Evolutionary conservation across 495 filamentous ascomycete genomes (phyloP).

Genomic region (Podospora bellae-mahoneyi): DNA sequence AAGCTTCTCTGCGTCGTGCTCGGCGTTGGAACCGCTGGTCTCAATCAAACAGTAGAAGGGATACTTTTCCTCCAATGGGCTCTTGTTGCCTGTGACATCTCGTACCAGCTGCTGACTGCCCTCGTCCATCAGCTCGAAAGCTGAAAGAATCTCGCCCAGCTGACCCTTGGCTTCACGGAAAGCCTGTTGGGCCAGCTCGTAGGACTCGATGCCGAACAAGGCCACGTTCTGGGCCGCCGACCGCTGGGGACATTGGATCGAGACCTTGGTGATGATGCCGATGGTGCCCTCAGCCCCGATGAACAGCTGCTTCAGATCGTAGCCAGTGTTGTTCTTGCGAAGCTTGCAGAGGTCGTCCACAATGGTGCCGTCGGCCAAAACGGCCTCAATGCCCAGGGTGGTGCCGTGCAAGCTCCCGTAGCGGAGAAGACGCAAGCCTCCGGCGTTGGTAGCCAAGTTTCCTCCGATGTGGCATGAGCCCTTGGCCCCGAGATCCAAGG

Average conservation of each 20-base stretch:
- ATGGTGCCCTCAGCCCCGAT: constrained; percentile 94
- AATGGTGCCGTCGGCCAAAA: constrained; percentile 87
- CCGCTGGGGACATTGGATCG: constrained; percentile 83
- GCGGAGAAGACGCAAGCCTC: constrained; percentile 81
- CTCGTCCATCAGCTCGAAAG: constrained; percentile 95
- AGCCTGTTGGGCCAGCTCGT: constrained; percentile 76
- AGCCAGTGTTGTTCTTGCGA: constrained; percentile 96
- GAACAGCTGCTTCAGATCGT: constrained; percentile 96
- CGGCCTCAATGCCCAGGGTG: constrained; percentile 87
- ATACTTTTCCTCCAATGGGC: constrained; percentile 74
- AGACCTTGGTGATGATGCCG: constrained; percentile 86
- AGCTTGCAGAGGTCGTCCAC: constrained; percentile 81
- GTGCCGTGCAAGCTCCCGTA: constrained; percentile 94
- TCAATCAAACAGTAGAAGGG: constrained; percentile 97
- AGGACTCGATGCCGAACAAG: constrained; percentile 81
- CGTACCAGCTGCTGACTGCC: constrained; percentile 72
- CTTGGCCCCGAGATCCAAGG: constrained; percentile 92
- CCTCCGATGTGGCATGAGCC: constrained; percentile 96
- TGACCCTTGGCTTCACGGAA: constrained; percentile 85
- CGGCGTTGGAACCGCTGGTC: constrained; percentile 88
- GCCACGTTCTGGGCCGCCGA: constrained; percentile 84
- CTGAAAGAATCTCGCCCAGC: constrained; percentile 90
- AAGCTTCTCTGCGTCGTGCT: constrained; percentile 88
- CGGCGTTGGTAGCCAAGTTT: constrained; percentile 97
- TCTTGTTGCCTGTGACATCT: constrained; percentile 67